phyloP scores from a whole-genome alignment of 495 filamentous ascomycete genomes.

The Podospora fimiseda region DNA sequence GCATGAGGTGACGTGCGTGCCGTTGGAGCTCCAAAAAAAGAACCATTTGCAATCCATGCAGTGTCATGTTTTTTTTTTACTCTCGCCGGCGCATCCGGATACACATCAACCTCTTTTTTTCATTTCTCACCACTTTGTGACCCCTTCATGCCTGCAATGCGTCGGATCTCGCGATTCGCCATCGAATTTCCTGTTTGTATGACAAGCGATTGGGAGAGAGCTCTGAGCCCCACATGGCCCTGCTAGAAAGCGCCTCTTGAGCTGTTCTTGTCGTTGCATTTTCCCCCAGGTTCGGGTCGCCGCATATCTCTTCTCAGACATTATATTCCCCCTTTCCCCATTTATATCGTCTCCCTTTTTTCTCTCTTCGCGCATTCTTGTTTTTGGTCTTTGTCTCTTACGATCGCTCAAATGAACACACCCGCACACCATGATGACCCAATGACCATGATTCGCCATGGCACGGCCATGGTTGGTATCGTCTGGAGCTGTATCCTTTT shows the following conservation, averaged over 20 bases:
- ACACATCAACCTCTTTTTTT: no score
- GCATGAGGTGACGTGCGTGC: no score
- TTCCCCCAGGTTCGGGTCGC: constrained; percentile 7
- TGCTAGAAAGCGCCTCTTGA: neutral
- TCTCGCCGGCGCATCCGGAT: neutral
- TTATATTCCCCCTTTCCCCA: neutral
- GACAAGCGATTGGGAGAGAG: neutral
- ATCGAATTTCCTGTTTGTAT: neutral
- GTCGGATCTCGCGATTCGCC: neutral
- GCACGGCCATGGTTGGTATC: constrained; percentile 39
- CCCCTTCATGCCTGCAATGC: constrained; percentile 1
- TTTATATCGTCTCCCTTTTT: neutral
- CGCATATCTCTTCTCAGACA: neutral
- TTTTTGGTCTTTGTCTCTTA: neutral
- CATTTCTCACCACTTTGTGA: neutral
- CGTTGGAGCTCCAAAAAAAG: neutral
- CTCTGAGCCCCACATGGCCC: constrained; percentile 14
- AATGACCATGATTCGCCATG: constrained; percentile 34
- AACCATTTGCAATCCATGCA: neutral
- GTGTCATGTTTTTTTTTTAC: no score
- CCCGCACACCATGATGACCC: constrained; percentile 26
- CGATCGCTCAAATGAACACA: neutral
- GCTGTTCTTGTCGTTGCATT: constrained; percentile 2
- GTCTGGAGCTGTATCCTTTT: constrained; percentile 46
- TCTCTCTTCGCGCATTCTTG: constrained; percentile 3